Conservation (phyloP, 306 rosid genomes). For the Fragaria nilgerrensis region DNA sequence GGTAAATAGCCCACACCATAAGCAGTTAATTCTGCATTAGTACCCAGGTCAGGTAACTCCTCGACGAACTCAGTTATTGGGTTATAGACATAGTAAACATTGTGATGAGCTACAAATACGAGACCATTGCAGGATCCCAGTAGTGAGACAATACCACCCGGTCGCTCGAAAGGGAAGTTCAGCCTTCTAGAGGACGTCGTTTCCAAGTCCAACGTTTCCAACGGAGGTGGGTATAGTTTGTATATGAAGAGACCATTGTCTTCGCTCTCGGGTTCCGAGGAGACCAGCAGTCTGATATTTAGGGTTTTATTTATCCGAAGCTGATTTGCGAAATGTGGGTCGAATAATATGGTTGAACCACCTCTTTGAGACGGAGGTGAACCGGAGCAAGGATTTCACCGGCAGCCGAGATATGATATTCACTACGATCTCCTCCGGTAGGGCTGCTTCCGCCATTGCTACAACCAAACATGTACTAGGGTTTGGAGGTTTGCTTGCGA, state of each 20-base stretch:
- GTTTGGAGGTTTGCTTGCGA: too few species aligned
- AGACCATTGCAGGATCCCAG: background rate
- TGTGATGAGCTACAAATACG: background rate
- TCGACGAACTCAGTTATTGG: background rate
- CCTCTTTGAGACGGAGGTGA: background rate
- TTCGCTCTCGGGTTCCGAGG: too few species aligned
- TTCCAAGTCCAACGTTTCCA: too few species aligned
- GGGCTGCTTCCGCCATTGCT: too few species aligned
- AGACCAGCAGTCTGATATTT: too few species aligned
- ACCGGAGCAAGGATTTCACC: background rate
- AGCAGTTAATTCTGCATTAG: too few species aligned
- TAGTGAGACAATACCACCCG: background rate
- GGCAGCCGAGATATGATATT: background rate
- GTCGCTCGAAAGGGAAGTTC: too few species aligned
- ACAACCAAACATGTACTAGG: too few species aligned
- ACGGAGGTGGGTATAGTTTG: too few species aligned
- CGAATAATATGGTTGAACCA: background rate
- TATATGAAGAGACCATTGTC: too few species aligned
- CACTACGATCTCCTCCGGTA: background rate
- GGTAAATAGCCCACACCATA: too few species aligned
- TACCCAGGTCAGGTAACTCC: background rate
- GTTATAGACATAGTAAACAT: background rate
- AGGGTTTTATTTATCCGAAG: background rate
- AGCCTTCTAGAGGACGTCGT: too few species aligned
- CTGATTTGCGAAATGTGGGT: background rate